Conservation (phyloP, 225 moss, liverwort and hornwort genomes). For the Sphagnum contortum region DNA sequence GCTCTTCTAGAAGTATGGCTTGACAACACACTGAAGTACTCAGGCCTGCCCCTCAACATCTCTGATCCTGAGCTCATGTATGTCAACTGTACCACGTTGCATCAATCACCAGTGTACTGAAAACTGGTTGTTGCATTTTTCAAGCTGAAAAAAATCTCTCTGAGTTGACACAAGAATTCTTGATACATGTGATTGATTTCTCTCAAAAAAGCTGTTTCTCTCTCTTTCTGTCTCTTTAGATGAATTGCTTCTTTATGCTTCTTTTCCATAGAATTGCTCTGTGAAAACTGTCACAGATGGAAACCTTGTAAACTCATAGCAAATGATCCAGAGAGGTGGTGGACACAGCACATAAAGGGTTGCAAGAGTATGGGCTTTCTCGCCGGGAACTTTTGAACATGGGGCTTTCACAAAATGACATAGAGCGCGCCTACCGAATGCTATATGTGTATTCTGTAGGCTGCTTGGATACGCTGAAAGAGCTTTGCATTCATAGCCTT, state of each 20-base stretch:
- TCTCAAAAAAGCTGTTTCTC: neutral
- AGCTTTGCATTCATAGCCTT: slow-evolving; percentile 10
- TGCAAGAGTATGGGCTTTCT: slow-evolving; percentile 5
- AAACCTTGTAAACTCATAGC: neutral
- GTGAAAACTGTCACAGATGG: neutral
- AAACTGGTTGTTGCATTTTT: too few species aligned
- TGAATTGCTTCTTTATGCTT: neutral
- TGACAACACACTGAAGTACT: slow-evolving; percentile 3
- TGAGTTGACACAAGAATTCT: neutral
- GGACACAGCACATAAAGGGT: slow-evolving; percentile 6
- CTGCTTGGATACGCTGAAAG: slow-evolving; percentile 7
- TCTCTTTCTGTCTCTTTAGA: neutral
- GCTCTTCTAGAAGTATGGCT: slow-evolving; percentile 8
- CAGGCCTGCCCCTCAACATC: slow-evolving; percentile 2
- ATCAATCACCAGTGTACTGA: too few species aligned
- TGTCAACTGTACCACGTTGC: neutral
- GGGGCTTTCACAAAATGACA: slow-evolving; percentile 9
- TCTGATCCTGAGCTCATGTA: neutral
- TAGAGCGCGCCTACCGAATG: slow-evolving; percentile 7
- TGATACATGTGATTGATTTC: neutral
- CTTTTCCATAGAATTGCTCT: neutral
- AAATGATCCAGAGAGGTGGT: slow-evolving; percentile 3
- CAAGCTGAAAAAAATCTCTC: too few species aligned
- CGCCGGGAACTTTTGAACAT: slow-evolving; percentile 2
- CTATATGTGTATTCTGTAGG: slow-evolving; percentile 8